phyloP scores from a whole-genome alignment of 2,329 filamentous ascomycete species.

The Colletotrichum shisoi region DNA sequence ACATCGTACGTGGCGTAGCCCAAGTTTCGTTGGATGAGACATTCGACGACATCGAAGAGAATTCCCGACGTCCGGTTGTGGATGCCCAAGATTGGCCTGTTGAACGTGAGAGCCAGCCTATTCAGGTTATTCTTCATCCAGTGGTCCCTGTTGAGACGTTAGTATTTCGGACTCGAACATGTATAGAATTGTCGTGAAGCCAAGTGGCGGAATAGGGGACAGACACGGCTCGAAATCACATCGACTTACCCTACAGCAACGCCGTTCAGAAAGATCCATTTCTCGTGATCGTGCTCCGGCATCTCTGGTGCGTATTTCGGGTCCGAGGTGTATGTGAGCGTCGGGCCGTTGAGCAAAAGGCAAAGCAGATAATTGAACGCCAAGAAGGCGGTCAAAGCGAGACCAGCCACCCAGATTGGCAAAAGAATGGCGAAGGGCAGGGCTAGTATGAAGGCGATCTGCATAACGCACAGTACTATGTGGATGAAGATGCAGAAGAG shows the following conservation, averaged over 20 bases:
- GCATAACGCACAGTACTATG: conserved; percentile 64
- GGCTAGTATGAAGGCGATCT: conserved; percentile 66
- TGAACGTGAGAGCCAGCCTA: conserved; percentile 74
- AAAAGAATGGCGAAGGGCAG: conserved; percentile 61
- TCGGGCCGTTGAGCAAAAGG: conserved; percentile 61
- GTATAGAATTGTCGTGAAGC: too few species aligned
- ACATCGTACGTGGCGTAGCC: conserved; percentile 75
- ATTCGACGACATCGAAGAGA: conserved; percentile 79
- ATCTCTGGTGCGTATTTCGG: conserved; percentile 59
- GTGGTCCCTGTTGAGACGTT: conserved; percentile 56
- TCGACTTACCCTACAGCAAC: conserved; percentile 66
- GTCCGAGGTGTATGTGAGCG: conserved; percentile 60
- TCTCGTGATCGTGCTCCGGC: conserved; percentile 67
- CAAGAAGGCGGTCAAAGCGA: conserved; percentile 55
- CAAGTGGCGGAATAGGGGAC: background rate
- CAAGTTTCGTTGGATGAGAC: conserved; percentile 78
- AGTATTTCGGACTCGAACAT: background rate
- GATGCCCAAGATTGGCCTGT: conserved; percentile 73
- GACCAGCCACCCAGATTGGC: conserved; percentile 58
- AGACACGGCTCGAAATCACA: background rate
- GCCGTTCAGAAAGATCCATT: conserved; percentile 82
- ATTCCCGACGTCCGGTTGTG: conserved; percentile 80
- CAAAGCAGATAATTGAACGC: conserved; percentile 61
- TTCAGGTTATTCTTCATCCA: conserved; percentile 78
- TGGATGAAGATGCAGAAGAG: conserved; percentile 66